Evolutionary conservation across 805 yeast species (phyloP).

Genomic region (Nakazawaea peltata): DNA sequence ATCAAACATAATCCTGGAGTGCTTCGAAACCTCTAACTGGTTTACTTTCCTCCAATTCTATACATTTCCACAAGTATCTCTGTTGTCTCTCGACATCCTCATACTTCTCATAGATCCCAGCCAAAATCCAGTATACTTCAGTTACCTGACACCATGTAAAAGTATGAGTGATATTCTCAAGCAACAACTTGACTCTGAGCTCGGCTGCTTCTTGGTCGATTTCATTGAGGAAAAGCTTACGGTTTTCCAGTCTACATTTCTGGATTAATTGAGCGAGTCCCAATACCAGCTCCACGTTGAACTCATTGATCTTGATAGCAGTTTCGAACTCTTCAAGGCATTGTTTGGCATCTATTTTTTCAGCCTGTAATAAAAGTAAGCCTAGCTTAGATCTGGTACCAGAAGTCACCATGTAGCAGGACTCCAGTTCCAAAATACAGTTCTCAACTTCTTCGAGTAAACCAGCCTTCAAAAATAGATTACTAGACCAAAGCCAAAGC

Average conservation of each 20-base stretch:
- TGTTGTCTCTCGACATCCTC: slow-evolving; percentile 39
- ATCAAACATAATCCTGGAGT: too few species aligned
- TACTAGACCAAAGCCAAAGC: slow-evolving; percentile 71
- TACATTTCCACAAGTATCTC: slow-evolving; percentile 50
- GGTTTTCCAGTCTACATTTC: slow-evolving; percentile 25
- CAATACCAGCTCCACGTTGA: slow-evolving; percentile 42
- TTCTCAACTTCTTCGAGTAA: slow-evolving; percentile 54
- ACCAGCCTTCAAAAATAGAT: slow-evolving; percentile 51
- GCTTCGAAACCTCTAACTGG: slow-evolving; percentile 41
- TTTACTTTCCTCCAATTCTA: slow-evolving; percentile 53
- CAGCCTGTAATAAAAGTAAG: slow-evolving; percentile 28
- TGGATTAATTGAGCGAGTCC: slow-evolving; percentile 47
- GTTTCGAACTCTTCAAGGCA: slow-evolving; percentile 59
- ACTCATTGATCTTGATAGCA: slow-evolving; percentile 42
- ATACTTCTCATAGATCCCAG: slow-evolving; percentile 55
- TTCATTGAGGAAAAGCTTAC: slow-evolving; percentile 35
- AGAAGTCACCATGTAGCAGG: slow-evolving; percentile 33
- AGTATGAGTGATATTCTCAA: slow-evolving; percentile 31
- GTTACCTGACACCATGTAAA: slow-evolving; percentile 31
- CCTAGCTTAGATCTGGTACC: slow-evolving; percentile 45
- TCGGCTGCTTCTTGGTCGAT: slow-evolving; percentile 54
- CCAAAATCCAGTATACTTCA: slow-evolving; percentile 67
- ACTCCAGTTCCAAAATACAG: slow-evolving; percentile 67
- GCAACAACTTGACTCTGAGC: slow-evolving; percentile 42
- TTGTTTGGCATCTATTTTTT: slow-evolving; percentile 18